phyloP scores from a whole-genome alignment of 163 green algal genomes.

The Scenedesmus sp. region DNA sequence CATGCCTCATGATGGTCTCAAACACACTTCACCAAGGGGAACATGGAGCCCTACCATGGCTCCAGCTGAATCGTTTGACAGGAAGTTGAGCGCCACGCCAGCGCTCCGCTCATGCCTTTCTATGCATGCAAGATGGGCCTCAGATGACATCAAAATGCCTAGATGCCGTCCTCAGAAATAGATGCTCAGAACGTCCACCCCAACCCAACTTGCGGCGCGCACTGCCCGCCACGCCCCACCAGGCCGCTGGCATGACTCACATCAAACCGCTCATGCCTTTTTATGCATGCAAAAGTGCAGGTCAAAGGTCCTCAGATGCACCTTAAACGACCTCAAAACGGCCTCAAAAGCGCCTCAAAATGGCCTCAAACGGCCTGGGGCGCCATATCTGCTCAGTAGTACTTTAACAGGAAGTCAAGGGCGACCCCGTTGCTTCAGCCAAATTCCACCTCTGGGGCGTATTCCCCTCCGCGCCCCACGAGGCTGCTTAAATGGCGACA shows the following conservation, averaged over 20 bases:
- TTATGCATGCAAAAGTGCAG: too few species aligned
- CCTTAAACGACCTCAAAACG: not conserved
- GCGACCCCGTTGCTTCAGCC: conserved; percentile 94
- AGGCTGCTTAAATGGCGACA: conserved; percentile 55
- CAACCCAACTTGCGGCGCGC: too few species aligned
- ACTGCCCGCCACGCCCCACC: not conserved
- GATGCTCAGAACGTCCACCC: too few species aligned
- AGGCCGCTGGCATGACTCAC: not conserved
- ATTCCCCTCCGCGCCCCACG: conserved; percentile 94
- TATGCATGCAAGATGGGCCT: too few species aligned
- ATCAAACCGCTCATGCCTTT: not conserved
- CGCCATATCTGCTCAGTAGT: not conserved
- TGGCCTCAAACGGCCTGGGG: not conserved
- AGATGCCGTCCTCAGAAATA: too few species aligned
- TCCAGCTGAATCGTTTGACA: too few species aligned
- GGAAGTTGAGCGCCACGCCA: too few species aligned
- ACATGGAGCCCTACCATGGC: too few species aligned
- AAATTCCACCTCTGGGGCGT: conserved; percentile 89
- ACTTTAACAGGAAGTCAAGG: conserved; percentile 73
- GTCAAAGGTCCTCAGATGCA: not conserved
- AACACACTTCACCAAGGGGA: too few species aligned
- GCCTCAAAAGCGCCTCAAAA: not conserved
- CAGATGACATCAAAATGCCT: too few species aligned
- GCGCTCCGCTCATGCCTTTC: too few species aligned
- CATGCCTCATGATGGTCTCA: too few species aligned